Evolutionary conservation across 78 protist species (phyloP), one percentile per base, ranked within the genome.

Genomic region (Dictyostelium discoideum): DNA sequence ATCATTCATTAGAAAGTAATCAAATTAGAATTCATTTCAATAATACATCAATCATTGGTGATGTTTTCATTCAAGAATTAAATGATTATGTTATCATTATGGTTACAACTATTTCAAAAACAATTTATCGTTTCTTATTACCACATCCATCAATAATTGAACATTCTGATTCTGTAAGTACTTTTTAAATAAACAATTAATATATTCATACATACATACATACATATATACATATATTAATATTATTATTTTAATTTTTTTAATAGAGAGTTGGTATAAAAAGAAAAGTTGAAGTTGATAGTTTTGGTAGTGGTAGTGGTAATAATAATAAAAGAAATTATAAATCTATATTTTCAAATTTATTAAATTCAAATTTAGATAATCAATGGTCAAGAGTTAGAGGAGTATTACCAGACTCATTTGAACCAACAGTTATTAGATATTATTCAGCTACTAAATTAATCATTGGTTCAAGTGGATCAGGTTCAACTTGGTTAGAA

Each of bases 41-140:
- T 24, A 50, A 74, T 44, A 67, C 89, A 39, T 65, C 26, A 48
- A 50, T 82, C 24, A 29, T 72, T 32, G 54, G 84, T n/a, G 94
- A 82, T 50, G 42, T 81, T 24, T n/a, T 39, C 29, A 82, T 90
- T 16, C n/a, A 67, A 8, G 94, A 90, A 48, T 60, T 42, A 11
- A 82, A 50, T 37, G 42, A 80, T 14, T 73, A 69, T 50, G n/a
- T 90, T 5, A 74, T 82, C 0, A 65, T 90, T 60, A 69, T 82
- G 32, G 50, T 90, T 0, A 46, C 84, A n/a, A 82, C 87, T 2
- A 50, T 67, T 9, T 11, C 85, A 16, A 90, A 82, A 44, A 37
- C 82, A 80, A 60, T 90, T 18, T 90, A 90, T 69, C 73, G 94
- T 69, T 90, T 90, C 82, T 9, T 82, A 14, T 72, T 90, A 20